A percentile compares a stretch with the other conserved stretches of the same genome.
phyloP scores from a whole-genome alignment of 805 yeast species.

The Cyberlindnera maclurae region DNA sequence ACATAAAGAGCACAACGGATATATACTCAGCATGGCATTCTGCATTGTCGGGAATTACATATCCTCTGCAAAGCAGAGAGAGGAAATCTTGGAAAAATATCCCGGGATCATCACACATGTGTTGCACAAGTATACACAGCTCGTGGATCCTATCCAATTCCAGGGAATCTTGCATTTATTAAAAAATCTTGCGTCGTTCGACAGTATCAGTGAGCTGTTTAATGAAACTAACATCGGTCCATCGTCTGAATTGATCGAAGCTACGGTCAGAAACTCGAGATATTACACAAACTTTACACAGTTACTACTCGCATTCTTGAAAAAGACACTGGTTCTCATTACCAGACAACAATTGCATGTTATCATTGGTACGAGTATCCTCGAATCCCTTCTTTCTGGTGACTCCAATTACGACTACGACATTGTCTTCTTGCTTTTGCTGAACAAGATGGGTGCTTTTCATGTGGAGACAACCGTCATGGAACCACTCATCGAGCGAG shows the following conservation, averaged over 20 bases:
- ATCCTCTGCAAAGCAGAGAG: constrained; percentile 11
- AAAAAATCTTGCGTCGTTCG: constrained; percentile 13
- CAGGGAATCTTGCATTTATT: constrained; percentile 21
- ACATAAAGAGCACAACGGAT: constrained; percentile 15
- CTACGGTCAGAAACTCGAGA: constrained; percentile 16
- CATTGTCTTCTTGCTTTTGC: constrained; percentile 6
- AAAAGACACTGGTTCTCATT: constrained; percentile 16
- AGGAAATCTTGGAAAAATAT: constrained; percentile 4
- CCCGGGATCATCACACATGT: constrained; percentile 12
- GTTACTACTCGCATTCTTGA: constrained; percentile 13
- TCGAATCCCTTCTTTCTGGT: constrained; percentile 4
- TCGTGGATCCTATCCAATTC: constrained; percentile 22
- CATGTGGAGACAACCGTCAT: constrained; percentile 4
- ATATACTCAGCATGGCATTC: constrained; percentile 16
- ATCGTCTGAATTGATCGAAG: constrained; percentile 15
- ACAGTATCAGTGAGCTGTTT: constrained; percentile 13
- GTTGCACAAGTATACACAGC: constrained; percentile 13
- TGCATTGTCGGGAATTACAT: constrained; percentile 22
- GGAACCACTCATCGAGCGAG: constrained; percentile 6
- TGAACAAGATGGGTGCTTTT: constrained; percentile 20
- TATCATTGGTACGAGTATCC: constrained; percentile 5
- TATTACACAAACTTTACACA: constrained; percentile 20
- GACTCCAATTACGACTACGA: constrained; percentile 13
- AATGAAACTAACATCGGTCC: constrained; percentile 2
- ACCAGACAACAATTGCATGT: constrained; percentile 5